Base-by-base conservation (phyloP, 2,329 filamentous ascomycete genomes). In the Ambrosiella cleistominuta region DNA sequence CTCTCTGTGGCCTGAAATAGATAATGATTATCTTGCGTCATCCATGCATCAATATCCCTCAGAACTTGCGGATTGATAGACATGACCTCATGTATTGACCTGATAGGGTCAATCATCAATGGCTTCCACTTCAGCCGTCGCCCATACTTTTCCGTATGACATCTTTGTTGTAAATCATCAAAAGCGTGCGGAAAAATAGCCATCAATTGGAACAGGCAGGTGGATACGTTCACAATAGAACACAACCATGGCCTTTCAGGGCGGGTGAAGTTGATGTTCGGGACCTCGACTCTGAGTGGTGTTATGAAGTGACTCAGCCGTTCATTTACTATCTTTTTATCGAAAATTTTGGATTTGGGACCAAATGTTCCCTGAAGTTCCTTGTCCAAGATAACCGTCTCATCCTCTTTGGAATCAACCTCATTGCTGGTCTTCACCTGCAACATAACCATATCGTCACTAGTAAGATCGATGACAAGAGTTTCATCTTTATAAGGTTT, bases 231-330 rank as follows among this genome's bases (percentile, higher is more conserved):
- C 12, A 19, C 15, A 42, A 36, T 54, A n/a, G 38, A 37, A 15
- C 45, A 4, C 1, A 15, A 27, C 68, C 68, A 70, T 40, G 62
- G 60, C 1, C 65, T 62, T 4, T 58, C 49, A 12, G 64, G 59
- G 19, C 63, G 62, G 1, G 61, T 60, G 44, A 68, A 69, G 37
- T 66, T 61, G 27, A 69, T 51, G 7, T 58, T 40, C 5, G 68
- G 68, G 45, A 68, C 63, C 1, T 63, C 60, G 17, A 70, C 47
- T 35, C 68, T 64, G 4, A 67, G 60, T 1, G 64, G 58, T 3
- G 65, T 63, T 13, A 67, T 63, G 4, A 60, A 50, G 17, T 63
- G 59, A 19, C 67, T 61, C 1, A 69, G 51, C 11, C 62, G 62
- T 45, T 72, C 70, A 57, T 67, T 64, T 40, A 66, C 65, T 5